Evolutionary conservation across 768 basidiomycete species (phyloP), one percentile per base, ranked within the genome.

Genomic region (Termitomyces eurrhizus): DNA sequence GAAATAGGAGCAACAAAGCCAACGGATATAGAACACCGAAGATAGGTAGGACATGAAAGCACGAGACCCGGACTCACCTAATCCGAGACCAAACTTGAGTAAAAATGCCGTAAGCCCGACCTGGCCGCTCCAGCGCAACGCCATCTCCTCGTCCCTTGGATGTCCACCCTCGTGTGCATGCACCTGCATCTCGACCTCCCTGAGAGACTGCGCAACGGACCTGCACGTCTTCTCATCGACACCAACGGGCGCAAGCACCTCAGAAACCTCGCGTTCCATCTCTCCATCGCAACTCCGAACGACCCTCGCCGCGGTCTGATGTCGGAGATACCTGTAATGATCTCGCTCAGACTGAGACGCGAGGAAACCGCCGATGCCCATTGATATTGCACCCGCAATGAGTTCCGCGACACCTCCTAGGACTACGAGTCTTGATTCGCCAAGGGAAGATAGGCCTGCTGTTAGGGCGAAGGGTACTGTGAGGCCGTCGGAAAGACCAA

Each of bases 281-380:
- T 98, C 95, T 52, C 94, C 94, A 9, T 86, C 84, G 70, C 97
- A 99, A 58, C 90, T 93, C 13, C 92, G 87, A 3, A 82, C 71
- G n/a, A 98, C 95, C 35, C 95, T 88, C 18, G 87, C 82, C 46
- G 87, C 78, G 11, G 93, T 95, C 62, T 87, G 83, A 42, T 83
- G 80, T 33, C 80, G 84, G 35, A 90, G 83, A 75, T 90, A 97
- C 50, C 87, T 90, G 71, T 89, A 95, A 74, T 97, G 91, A 71
- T 98, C 96, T 50, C 95, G 88, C 74, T 99, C 97, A 35, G 96
- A 90, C 74, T 99, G 93, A 1, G 95, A 94, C 3, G 95, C 95
- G 52, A 99, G 88, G 82, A 96, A 98, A 21, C 96, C 96, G 56
- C 97, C 97, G 44, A 99, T 91, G 62, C 97, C 97, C 96, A 99